phyloP scores from a whole-genome alignment of 768 basidiomycete genomes.

The Macrolepiota dolichaula region DNA sequence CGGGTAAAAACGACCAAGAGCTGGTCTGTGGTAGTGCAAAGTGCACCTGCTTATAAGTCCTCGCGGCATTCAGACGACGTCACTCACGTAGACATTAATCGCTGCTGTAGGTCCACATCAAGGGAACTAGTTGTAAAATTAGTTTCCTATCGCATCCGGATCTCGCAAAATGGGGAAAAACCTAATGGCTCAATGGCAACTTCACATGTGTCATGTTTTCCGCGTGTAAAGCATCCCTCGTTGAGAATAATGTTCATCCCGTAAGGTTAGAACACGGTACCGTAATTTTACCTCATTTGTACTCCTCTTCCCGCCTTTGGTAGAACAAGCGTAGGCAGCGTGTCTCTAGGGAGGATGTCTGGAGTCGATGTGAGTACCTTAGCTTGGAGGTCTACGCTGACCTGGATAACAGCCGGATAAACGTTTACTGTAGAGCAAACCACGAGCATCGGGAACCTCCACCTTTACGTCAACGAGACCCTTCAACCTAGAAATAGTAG shows the following conservation, averaged over 20 bases:
- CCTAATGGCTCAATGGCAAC: not conserved
- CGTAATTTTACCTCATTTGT: not conserved
- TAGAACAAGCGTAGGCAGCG: not conserved
- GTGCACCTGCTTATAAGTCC: not conserved
- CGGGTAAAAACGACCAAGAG: not conserved
- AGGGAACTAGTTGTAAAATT: not conserved
- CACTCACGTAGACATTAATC: not conserved
- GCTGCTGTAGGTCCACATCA: conserved; percentile 8
- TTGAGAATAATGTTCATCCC: not conserved
- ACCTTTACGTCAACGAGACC: not conserved
- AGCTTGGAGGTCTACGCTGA: too few relatives aligned
- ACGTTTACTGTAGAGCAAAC: not conserved
- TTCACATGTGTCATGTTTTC: not conserved
- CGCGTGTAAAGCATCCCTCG: not conserved
- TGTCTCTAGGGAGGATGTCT: not conserved
- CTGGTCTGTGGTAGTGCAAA: not conserved
- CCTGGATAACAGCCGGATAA: too few relatives aligned
- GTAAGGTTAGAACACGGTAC: not conserved
- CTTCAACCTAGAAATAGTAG: not conserved
- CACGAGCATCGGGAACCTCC: not conserved
- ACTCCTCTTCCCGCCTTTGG: not conserved
- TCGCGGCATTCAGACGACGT: not conserved
- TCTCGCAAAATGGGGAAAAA: not conserved
- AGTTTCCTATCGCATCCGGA: not conserved
- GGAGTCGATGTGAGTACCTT: not conserved